A percentile compares a stretch with the other conserved stretches of the same genome.
Conservation (phyloP, 2,329 filamentous ascomycete species). For the Setomelanomma holmii region DNA sequence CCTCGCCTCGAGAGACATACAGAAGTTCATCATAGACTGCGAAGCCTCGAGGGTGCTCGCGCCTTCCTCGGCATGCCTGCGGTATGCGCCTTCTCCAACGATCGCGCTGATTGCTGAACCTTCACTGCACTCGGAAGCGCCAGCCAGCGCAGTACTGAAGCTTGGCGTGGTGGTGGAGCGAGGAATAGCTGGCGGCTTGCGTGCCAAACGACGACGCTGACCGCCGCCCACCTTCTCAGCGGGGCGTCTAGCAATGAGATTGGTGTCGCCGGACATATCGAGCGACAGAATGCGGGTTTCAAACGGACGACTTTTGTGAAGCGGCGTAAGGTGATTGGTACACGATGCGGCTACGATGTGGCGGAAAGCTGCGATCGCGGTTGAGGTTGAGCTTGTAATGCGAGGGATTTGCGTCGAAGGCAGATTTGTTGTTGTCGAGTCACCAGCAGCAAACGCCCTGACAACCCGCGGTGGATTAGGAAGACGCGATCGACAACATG, state of each 20-base stretch:
- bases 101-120: background rate
- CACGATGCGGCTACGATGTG: background rate
- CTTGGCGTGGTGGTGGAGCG: slow-evolving; percentile 24
- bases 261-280: background rate
- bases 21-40: slow-evolving; percentile 7
- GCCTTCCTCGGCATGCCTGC: background rate
- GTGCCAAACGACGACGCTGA: slow-evolving; percentile 27
- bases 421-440: slow-evolving; percentile 15
- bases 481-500: slow-evolving; percentile 18
- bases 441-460: slow-evolving; percentile 20
- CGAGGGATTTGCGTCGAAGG: background rate
- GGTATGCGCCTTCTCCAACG: background rate
- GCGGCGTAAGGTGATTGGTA: background rate
- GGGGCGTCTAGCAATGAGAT: slow-evolving; percentile 6
- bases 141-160: slow-evolving; percentile 9
- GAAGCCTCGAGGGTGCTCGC: slow-evolving; percentile 5
- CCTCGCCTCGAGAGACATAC: background rate
- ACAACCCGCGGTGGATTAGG: slow-evolving; percentile 7
- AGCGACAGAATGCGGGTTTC: background rate
- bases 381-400: background rate
- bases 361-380: background rate
- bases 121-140: slow-evolving; percentile 7
- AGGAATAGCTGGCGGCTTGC: slow-evolving; percentile 14
- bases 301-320: background rate
- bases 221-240: slow-evolving; percentile 18